phyloP scores from a whole-genome alignment of 73 alveolate genomes.

The Effrenium voratum region DNA sequence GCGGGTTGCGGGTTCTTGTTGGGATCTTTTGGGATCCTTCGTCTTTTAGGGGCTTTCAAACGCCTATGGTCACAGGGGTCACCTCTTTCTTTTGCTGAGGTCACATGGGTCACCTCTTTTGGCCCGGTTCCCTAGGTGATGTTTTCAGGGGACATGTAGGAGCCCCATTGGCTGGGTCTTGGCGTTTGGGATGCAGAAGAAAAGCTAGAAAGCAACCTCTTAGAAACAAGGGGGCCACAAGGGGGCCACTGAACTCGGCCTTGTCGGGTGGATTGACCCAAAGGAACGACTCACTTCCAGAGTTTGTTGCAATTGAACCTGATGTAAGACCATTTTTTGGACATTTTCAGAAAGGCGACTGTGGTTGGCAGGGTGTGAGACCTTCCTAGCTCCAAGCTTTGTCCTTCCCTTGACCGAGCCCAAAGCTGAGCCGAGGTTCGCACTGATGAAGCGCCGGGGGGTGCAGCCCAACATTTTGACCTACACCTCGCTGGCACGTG shows the following conservation, averaged over 20 bases:
- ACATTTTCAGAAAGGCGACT: not conserved
- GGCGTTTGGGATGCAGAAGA: too few species aligned
- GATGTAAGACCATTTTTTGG: not conserved
- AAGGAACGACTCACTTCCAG: too few species aligned
- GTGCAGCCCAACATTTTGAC: slow-evolving; percentile 42
- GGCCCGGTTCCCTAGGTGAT: not conserved
- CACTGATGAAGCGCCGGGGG: slow-evolving; percentile 26
- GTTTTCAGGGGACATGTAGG: not conserved
- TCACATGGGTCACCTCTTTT: not conserved
- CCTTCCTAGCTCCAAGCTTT: not conserved
- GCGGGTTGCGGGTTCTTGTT: not conserved
- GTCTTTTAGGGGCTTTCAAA: not conserved
- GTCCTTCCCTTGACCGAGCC: not conserved
- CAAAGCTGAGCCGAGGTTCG: not conserved
- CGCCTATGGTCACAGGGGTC: not conserved
- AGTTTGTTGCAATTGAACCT: too few species aligned
- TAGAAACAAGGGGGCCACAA: too few species aligned
- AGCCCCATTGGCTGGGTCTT: not conserved
- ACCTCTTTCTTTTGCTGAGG: too few species aligned
- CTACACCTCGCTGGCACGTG: slow-evolving; percentile 30
- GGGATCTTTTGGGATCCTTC: not conserved
- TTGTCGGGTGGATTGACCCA: too few species aligned
- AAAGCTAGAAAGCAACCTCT: too few species aligned
- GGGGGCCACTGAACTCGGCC: too few species aligned
- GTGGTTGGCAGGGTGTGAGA: not conserved